These are phyloP conservation scores for Aspergillus saccharolyticus DNA, from an alignment of 495 filamentous ascomycete genomes.

Conservation along the genomic window DNA sequence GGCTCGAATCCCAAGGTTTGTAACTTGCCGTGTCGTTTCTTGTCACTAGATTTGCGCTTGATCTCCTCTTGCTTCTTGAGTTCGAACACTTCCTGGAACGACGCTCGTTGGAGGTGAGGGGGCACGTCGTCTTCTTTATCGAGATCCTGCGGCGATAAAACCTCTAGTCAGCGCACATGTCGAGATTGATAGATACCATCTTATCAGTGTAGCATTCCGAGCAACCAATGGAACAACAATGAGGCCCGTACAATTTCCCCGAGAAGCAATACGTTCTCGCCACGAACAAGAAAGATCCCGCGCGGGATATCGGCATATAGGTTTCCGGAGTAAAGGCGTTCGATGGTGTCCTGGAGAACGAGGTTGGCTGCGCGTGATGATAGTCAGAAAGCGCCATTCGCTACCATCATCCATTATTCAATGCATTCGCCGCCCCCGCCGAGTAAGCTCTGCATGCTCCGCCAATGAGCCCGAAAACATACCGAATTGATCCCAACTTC, in stretches of 20 bases:
- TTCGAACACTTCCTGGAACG: constrained; percentile 63
- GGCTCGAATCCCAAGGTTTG: constrained; percentile 78
- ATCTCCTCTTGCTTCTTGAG: constrained; percentile 64
- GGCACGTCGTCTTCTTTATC: constrained; percentile 91
- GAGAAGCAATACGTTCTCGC: constrained; percentile 87
- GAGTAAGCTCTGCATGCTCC: not conserved
- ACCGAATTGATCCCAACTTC: constrained; percentile 99
- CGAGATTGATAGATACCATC: not conserved
- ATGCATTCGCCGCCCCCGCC: no score
- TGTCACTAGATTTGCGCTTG: constrained; percentile 66
- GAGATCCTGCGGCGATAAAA: constrained; percentile 55
- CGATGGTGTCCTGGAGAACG: constrained; percentile 84
- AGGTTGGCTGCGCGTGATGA: constrained; percentile 65
- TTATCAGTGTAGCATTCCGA: not conserved
- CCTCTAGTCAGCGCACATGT: constrained; percentile 6
- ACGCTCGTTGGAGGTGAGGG: constrained; percentile 58
- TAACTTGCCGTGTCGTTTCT: constrained; percentile 62
- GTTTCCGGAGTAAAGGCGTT: constrained; percentile 69
- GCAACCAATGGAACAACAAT: not conserved
- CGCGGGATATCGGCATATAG: constrained; percentile 77
- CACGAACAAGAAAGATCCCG: constrained; percentile 83
- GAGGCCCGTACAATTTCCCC: constrained; percentile 71
- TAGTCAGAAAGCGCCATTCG: constrained; percentile 14
- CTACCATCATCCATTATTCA: not conserved
- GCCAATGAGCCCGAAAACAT: constrained; percentile 25